These are phyloP conservation scores for Vitis riparia DNA, from an alignment of 164 flowering plant species.

Conservation along the genomic window DNA sequence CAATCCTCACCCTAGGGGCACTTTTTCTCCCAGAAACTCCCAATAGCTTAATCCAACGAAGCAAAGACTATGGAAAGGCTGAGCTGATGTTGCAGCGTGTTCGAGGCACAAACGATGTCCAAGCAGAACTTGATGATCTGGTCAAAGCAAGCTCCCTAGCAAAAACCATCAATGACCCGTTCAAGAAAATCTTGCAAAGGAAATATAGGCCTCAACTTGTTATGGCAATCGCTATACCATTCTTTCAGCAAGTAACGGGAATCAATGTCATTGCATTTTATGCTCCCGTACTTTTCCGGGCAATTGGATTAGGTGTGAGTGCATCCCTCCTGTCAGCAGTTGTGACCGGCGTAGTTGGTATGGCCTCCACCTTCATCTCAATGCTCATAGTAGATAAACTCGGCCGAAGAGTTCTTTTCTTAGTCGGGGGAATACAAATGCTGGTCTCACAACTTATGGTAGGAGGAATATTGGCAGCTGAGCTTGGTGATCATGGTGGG, in stretches of 20 bases:
- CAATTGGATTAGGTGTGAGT: conserved; percentile 41
- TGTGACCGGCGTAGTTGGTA: conserved; percentile 27
- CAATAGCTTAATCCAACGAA: conserved; percentile 41
- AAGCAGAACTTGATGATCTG: conserved; percentile 52
- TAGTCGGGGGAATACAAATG: conserved; percentile 41
- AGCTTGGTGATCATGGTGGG: conserved; percentile 38
- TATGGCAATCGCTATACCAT: conserved; percentile 40
- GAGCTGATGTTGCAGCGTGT: conserved; percentile 30
- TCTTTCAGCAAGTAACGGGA: conserved; percentile 47
- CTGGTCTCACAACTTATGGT: conserved; percentile 29
- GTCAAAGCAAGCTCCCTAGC: conserved; percentile 23
- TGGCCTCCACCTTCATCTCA: conserved; percentile 28
- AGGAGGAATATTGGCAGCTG: conserved; percentile 24
- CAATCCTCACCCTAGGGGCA: conserved; percentile 35
- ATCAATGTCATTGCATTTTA: conserved; percentile 49
- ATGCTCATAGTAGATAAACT: conserved; percentile 38
- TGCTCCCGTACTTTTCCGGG: conserved; percentile 36
- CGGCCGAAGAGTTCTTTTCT: conserved; percentile 33
- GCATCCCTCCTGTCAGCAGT: conserved; percentile 35
- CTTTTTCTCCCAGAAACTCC: conserved; percentile 54
- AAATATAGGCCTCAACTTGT: conserved; percentile 42
- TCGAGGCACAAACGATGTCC: conserved; percentile 59
- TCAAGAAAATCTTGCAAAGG: conserved; percentile 20
- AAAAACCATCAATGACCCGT: conserved; percentile 22
- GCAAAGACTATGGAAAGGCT: conserved; percentile 21